phyloP scores from a whole-genome alignment of 345 rosid species.

The Erodium maritimum region DNA sequence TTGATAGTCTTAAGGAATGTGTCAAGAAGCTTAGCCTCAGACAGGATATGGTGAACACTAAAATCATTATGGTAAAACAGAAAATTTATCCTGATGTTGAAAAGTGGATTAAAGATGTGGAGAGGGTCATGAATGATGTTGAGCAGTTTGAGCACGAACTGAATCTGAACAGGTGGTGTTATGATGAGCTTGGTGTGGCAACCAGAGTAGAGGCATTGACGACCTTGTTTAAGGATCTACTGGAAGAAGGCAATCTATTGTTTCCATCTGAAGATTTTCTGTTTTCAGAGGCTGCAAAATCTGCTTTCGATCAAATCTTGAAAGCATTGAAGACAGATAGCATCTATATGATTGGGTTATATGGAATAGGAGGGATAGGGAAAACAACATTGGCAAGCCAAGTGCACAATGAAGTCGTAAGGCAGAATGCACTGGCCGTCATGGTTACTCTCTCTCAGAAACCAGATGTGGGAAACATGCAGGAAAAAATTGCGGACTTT shows the following conservation, averaged over 20 bases:
- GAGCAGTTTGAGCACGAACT: no score
- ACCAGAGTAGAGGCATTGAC: no score
- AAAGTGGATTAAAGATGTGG: no score
- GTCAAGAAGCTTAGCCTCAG: no score
- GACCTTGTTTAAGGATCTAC: no score
- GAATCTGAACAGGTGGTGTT: no score
- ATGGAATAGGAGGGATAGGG: conserved; percentile 5
- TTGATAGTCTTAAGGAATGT: no score
- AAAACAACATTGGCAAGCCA: conserved; percentile 1
- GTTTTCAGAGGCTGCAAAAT: not conserved
- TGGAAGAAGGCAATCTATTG: not conserved
- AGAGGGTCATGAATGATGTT: no score
- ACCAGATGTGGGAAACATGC: not conserved
- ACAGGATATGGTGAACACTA: no score
- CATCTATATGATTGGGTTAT: not conserved
- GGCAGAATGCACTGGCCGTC: not conserved
- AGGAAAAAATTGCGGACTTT: not conserved
- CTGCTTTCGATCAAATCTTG: not conserved
- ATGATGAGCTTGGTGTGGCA: no score
- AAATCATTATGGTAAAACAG: no score
- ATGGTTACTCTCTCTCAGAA: not conserved
- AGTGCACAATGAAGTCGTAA: not conserved
- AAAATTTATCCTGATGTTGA: no score
- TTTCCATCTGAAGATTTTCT: not conserved
- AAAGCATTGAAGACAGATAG: not conserved